Evolutionary conservation across 257 asterid genomes (phyloP), one percentile per base, ranked within the genome.

Genomic region (Knoxia roxburghii): DNA sequence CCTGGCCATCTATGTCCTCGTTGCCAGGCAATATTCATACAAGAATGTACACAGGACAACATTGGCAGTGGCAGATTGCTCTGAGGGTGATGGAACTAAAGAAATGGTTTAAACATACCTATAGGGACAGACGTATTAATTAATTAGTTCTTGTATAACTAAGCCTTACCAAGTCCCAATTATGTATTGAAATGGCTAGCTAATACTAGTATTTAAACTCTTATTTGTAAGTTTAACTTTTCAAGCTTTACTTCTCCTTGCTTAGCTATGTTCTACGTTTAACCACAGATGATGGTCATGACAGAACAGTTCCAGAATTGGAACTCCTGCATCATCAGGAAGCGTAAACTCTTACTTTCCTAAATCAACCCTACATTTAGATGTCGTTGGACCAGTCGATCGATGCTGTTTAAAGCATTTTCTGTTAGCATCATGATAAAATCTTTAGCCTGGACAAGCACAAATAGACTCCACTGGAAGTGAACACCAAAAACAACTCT

Each of bases 1-100:
- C 51, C 23, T 89, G 20, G 73, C 80, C 45, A 53, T 84, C 0
- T 91, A 83, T 53, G 83, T 72, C 9, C 40, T 81, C 4, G 78
- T 86, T 23, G 94, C 95, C 12, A 74, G 84, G 43, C 54, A 73
- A 6, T 92, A 87, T 63, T 65, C 91, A 0, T 86, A 92, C 79
- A 89, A 92, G 89, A 89, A 79, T 59, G 96, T 82, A 17, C 79
- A 54, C 41, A 82, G 68, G 43, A 68, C 84, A 10, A 81, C 55
- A 1, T 73, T 74, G 64, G 91, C 82, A 18, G 87, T 83, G 20
- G 87, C 77, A 8, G 82, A 84, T 70, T 82, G 89, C 61, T 62
- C 46, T 43, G 82, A 50, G 14, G 79, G 68, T 13, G 84, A 62
- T 60, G 67, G 57, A 6, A 46, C 64, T 0, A 78, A 64, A 62